Evolutionary conservation across 495 filamentous ascomycete species (phyloP).

Genomic region (Glonium stellatum): DNA sequence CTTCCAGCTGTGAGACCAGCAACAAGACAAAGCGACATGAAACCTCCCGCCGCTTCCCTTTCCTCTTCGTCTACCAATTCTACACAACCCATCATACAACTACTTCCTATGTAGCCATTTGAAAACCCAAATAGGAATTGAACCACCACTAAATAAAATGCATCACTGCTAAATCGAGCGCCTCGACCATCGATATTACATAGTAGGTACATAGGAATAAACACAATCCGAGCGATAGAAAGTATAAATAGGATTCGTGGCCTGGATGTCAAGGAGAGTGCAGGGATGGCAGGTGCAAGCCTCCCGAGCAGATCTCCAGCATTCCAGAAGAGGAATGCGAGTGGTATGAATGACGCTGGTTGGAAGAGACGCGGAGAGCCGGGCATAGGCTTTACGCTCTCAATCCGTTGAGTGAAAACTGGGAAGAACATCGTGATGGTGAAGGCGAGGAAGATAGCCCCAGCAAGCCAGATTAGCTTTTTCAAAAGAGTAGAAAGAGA

Average conservation of each 20-base stretch:
- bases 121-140: slow-evolving; percentile 76
- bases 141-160: slow-evolving; percentile 80
- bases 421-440: slow-evolving; percentile 87
- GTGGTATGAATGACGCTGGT: slow-evolving; percentile 73
- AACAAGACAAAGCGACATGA: slow-evolving; percentile 87
- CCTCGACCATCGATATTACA: slow-evolving; percentile 72
- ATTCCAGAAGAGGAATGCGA: slow-evolving; percentile 93
- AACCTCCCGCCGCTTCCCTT: slow-evolving; percentile 80
- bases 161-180: slow-evolving; percentile 67
- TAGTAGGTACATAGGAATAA: slow-evolving; percentile 79
- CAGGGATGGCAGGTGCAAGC: slow-evolving; percentile 57
- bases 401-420: slow-evolving; percentile 77
- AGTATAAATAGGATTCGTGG: slow-evolving; percentile 59
- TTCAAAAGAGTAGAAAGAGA: slow-evolving; percentile 58
- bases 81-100: slow-evolving; percentile 83
- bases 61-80: slow-evolving; percentile 73
- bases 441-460: slow-evolving; percentile 71
- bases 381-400: slow-evolving; percentile 46
- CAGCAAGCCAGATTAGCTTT: slow-evolving; percentile 66
- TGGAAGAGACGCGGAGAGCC: slow-evolving; percentile 55
- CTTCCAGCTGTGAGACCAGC: slow-evolving; percentile 78
- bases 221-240: slow-evolving; percentile 54
- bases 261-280: slow-evolving; percentile 51
- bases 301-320: slow-evolving; percentile 75
- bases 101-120: slow-evolving; percentile 78